These are phyloP conservation scores for Starmerella scarabaei DNA, from an alignment of 805 yeast genomes.

Conservation along the genomic window DNA sequence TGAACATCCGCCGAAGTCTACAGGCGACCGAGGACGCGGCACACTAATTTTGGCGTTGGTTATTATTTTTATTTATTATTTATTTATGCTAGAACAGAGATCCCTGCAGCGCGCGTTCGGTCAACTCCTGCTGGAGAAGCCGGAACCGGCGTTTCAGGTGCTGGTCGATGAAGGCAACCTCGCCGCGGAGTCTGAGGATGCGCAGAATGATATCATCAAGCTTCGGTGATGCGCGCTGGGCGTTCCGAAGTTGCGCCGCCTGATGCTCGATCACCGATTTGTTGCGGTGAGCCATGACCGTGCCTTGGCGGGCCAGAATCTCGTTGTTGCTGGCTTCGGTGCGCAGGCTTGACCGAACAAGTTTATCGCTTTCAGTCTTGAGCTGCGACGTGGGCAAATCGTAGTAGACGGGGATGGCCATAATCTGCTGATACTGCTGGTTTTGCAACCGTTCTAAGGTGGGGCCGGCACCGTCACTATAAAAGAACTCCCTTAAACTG, in stretches of 20 bases:
- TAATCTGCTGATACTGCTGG: constrained; percentile 48
- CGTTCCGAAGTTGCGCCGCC: constrained; percentile 35
- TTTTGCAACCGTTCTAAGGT: constrained; percentile 49
- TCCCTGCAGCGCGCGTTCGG: constrained; percentile 32
- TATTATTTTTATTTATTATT: not conserved
- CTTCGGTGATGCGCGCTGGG: constrained; percentile 34
- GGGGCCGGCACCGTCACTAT: constrained; percentile 73
- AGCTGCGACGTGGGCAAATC: constrained; percentile 39
- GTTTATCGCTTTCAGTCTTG: constrained; percentile 44
- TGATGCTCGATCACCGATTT: constrained; percentile 39
- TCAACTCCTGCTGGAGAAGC: constrained; percentile 41
- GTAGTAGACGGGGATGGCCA: constrained; percentile 53
- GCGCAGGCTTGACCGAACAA: constrained; percentile 40
- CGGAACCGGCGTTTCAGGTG: constrained; percentile 51
- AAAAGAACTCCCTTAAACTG: constrained; percentile 60
- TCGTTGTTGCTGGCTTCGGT: constrained; percentile 32
- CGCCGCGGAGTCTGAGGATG: constrained; percentile 53
- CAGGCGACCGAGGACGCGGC: too few relatives aligned
- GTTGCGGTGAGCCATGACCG: constrained; percentile 63
- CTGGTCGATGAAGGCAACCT: constrained; percentile 43
- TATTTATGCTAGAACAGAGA: constrained; percentile 5
- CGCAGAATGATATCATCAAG: constrained; percentile 62
- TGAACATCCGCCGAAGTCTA: too few relatives aligned
- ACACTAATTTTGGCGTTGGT: too few relatives aligned
- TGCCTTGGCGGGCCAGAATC: constrained; percentile 47